Evolutionary conservation across 208 protist species (phyloP), one percentile per base, ranked within the genome.

Genomic region (Borovskyia barvae): DNA sequence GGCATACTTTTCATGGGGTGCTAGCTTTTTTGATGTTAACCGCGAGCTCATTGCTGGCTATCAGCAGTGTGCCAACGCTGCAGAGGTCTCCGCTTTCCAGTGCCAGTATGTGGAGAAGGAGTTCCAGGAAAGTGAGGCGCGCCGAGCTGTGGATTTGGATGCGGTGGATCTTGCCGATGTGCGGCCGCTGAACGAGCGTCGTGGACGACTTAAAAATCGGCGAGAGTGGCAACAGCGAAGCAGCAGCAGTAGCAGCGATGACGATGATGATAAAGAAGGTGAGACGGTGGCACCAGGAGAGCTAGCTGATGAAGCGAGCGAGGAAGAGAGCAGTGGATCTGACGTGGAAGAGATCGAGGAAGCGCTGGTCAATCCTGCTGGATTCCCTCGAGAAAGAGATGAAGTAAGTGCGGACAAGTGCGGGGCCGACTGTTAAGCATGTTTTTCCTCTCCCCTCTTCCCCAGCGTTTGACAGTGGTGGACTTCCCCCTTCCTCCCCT

Each of bases 1-100:
- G 56, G 81, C 80, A 26, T 92, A 97, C 62, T 99, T 99, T 52
- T 94, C 87, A 33, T 99, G 97, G 97, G 98, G 98, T 25, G 79
- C 84, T 9, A 86, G 78, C 19, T 99, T 99, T 62, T 96, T 98
- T 51, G 77, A 93, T 46, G 66, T 99, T 9, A 99, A 98, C 65
- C 70, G 62, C 11, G 94, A 98, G 53, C 64, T 98, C 8, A 76
- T 99, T n/a, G 87, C 95, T 11, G 75, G 77, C 11, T 94, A 96
- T 42, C 66, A 62, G 41, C 32, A 24, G 28, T 93, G 89, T 66
- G 32, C 65, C 5, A 80, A 82, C 56, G 61, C 77, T 20, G 76
- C 57, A 11, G 85, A 90, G 60, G 61, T 95, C 9, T 36, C 45
- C 14, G 81, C 74, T 0, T 91, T 91, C 54, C 89, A 95, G 73